Base-by-base conservation (phyloP, 331 rosid species). In the Pyracantha coccinea region DNA sequence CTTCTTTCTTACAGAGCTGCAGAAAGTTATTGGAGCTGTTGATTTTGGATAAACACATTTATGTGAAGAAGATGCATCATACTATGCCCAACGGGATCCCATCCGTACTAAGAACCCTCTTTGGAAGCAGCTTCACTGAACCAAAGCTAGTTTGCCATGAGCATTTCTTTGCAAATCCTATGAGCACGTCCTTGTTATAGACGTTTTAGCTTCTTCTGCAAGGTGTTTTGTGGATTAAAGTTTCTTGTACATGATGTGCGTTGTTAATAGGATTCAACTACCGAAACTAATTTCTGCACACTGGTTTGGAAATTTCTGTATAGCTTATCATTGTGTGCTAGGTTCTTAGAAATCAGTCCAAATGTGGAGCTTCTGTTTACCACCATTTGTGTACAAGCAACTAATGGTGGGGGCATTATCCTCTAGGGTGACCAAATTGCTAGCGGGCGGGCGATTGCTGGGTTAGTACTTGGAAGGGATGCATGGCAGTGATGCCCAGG, bases 111-210 rank as follows among this genome's bases (percentile, higher is more conserved):
- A 86, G 87, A 73, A 29, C 79, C 63, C 86, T 90, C 66, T 65
- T 90, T 59, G 77, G 88, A 82, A 82, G 83, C 78, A 89, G 79
- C 69, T 73, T 62, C 78, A 72, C 68, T 60, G 78, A 74, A 12
- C 50, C 86, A 9, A 85, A 89, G 84, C 65, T 71, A 58, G 79
- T 83, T 69, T 86, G 70, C 59, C 84, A 85, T 19, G 86, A 86
- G 35, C 97, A 95, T 83, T 90, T 74, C 83, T 95, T 86, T 75
- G 92, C 96, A 75, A 95, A 92, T 84, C 91, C 97, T 68, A 83
- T 31, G 87, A 95, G 97, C 77, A 83, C 89, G 53, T 78, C 90
- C 75, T 75, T 89, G 76, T 73, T 95, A 75, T 95, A 92, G 75
- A 73, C 60, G 54, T 47, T 78, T 41, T 79, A 10, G 21, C 20